Base-by-base conservation (phyloP, 805 yeast genomes). In the Wickerhamiella musiphila region DNA sequence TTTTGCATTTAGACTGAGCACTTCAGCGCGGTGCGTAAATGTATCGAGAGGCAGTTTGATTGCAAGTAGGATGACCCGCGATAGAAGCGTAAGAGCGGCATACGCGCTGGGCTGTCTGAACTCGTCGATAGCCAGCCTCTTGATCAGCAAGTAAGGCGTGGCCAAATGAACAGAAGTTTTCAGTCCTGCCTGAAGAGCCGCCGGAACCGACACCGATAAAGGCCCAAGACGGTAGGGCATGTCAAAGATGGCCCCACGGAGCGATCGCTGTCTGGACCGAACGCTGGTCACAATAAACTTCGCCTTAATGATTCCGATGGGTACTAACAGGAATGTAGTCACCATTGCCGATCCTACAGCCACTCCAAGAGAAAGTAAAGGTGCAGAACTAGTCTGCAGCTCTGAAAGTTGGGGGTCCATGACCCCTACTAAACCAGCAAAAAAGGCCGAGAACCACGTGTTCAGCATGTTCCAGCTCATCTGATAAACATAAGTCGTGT, bases 341-440 rank as follows among this genome's bases (percentile, higher is more conserved):
- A 76, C 46, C 1, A 79, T 70, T 28, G 79, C 68, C 0, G 93
- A 84, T 18, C 70, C 54, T 1, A 82, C 64, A 4, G 82, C 71
- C 6, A 82, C 60, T 22, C 70, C 52, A 6, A 83, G 57, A n/a
- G 86, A 70, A 32, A 66, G 59, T 29, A 68, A 54, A 1, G 92
- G 82, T 38, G 76, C 82, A 3, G 83, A 70, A 8, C 90, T 75
- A 46, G 78, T 90, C 14, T 79, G 64, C 32, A 41, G 64, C 40
- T 81, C 93, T 43, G 82, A 73, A 50, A 82, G 76, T 39, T 73
- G 70, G 3, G 94, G 94, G 49, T 84, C 95, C 0, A 94, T 93
- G 19, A 82, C 69, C 13, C 78, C 75, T 32, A 78, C 52, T 28
- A 79, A 57, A 2, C 94, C 90, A 4, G 94, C 73, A 6, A 83